Evolutionary conservation across 1,139 yeast species (phyloP).

Genomic region (Pichia sp.): DNA sequence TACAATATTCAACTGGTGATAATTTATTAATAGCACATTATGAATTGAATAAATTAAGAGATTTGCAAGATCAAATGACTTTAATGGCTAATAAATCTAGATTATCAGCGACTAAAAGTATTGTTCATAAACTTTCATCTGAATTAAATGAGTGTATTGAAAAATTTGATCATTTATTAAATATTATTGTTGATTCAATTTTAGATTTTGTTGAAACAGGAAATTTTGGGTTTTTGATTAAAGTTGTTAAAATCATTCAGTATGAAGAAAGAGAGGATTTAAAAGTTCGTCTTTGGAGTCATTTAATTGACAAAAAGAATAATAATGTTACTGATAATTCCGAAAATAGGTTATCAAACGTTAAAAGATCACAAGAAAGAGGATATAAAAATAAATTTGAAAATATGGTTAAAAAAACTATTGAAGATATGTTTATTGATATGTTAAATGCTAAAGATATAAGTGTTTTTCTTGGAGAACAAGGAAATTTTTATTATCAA

Average conservation of each 20-base stretch:
- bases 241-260: slow-evolving; percentile 72
- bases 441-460: slow-evolving; percentile 32
- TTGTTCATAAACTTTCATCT: slow-evolving; percentile 53
- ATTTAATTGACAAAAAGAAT: slow-evolving; percentile 21
- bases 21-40: slow-evolving; percentile 64
- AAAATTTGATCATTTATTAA: slow-evolving; percentile 60
- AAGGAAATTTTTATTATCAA: slow-evolving; percentile 73
- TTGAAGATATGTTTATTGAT: slow-evolving; percentile 41
- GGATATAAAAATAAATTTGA: slow-evolving; percentile 63
- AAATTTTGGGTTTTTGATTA: slow-evolving; percentile 60
- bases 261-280: slow-evolving; percentile 75
- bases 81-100: slow-evolving; percentile 39
- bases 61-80: slow-evolving; percentile 66
- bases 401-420: slow-evolving; percentile 52
- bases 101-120: slow-evolving; percentile 61
- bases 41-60: slow-evolving; percentile 62
- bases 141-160: slow-evolving; percentile 46
- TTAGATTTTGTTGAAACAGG: slow-evolving; percentile 32
- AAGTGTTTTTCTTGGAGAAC: slow-evolving; percentile 58
- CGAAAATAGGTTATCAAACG: slow-evolving; percentile 17
- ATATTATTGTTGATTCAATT: slow-evolving; percentile 39
- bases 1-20: slow-evolving; percentile 34
- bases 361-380: slow-evolving; percentile 36
- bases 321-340: not conserved
- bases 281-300: slow-evolving; percentile 47